Evolutionary conservation across 2,329 filamentous ascomycete species (phyloP), one percentile per base, ranked within the genome.

Genomic region (Penicillium verrucosum): DNA sequence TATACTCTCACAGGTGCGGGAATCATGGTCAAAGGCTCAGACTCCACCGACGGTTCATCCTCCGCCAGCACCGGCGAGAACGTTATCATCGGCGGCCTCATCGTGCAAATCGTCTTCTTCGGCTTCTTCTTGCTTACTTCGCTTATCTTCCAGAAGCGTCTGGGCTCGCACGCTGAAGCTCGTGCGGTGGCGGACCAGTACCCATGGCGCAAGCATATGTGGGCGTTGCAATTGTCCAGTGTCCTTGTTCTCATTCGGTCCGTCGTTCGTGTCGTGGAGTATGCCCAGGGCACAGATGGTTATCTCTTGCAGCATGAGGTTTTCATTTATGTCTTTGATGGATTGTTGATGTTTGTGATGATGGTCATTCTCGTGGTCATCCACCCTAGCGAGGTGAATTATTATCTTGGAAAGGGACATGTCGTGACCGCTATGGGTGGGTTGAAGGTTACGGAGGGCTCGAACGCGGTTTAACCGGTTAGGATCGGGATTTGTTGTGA

Each of bases 141-240:
- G 3, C 21, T 66, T 14, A 16, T 69, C 29, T 67, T 71, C 59
- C 68, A 69, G 43, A 18, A 18, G 3, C 67, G 67, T 5, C 45
- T 70, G 74, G 41, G 40, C 0, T 62, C 60, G 4, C 41, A 65
- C 14, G 70, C 75, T 0, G 75, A 69, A 40, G 54, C 63, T 34
- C 59, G 51, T 6, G 64, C 67, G 1, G 54, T 56, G 1, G 56
- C 56, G 1, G 51, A 72, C 25, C 49, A 58, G 12, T 52, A 50
- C 1, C 51, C 64, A 27, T 79, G 77, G 77, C 67, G 67, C 45
- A 67, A 59, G 27, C 66, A 77, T 38, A 63, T 79, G 34, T 72
- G 69, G 48, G 70, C 66, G 2, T 40, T 68, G 40, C 57, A 68
- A 40, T 47, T 54, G 6, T 62, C 64, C 10, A 68, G 65, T 37